Conservation (phyloP, 805 yeast species). For the Sugiyamaella qingdaonensis region DNA sequence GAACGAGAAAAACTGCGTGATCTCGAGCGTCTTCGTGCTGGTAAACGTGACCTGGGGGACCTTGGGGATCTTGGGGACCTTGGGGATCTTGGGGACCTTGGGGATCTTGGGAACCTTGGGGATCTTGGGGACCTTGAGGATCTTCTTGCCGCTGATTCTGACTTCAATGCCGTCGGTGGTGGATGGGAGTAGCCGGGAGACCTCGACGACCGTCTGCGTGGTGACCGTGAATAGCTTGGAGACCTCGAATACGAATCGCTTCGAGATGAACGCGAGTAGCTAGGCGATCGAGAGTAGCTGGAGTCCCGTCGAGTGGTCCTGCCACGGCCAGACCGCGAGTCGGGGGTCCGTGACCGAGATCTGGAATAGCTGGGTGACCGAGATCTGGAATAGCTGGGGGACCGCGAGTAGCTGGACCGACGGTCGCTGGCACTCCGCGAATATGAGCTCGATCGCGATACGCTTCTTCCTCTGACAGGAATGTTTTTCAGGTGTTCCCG, state of each 20-base stretch:
- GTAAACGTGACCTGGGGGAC: too few relatives aligned
- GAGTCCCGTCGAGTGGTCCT: slow-evolving; percentile 9
- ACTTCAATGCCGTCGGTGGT: neutral
- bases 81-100: slow-evolving; percentile 9
- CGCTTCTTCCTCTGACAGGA: slow-evolving; percentile 13
- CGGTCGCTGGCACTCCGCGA: slow-evolving; percentile 4
- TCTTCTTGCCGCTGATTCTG: slow-evolving; percentile 9
- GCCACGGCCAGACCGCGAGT: slow-evolving; percentile 7
- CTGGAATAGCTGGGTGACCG: slow-evolving; percentile 14
- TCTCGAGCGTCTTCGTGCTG: neutral
- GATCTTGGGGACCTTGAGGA: slow-evolving; percentile 9
- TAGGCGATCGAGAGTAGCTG: slow-evolving; percentile 7
- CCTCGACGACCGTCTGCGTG: neutral
- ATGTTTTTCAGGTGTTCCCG: slow-evolving; percentile 45
- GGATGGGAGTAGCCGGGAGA: slow-evolving; percentile 13
- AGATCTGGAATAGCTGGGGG: slow-evolving; percentile 16
- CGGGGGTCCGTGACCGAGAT: slow-evolving; percentile 8
- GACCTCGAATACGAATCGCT: slow-evolving; percentile 11
- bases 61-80: slow-evolving; percentile 10
- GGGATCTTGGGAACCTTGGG: slow-evolving; percentile 8
- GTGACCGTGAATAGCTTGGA: slow-evolving; percentile 6
- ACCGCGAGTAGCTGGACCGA: slow-evolving; percentile 19
- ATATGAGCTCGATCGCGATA: slow-evolving; percentile 14
- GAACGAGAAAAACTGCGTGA: too few relatives aligned
- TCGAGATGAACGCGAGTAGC: slow-evolving; percentile 2